Percentiles rank a stretch among this genome's conserved stretches.
Evolutionary conservation across 306 rosid genomes (phyloP).

Genomic region (Cucurbita argyrosperma): DNA sequence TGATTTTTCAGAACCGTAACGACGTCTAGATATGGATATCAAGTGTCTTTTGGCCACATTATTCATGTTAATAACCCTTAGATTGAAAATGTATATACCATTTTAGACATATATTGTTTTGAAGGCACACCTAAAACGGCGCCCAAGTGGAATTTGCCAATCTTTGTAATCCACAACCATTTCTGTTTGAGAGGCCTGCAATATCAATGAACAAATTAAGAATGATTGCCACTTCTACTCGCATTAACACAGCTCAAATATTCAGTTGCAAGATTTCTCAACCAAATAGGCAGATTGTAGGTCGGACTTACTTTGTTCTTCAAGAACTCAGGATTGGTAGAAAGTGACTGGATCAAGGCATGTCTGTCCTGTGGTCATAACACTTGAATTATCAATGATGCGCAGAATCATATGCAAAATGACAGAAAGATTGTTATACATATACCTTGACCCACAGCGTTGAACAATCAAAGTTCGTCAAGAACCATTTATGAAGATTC

Average conservation of each 20-base stretch:
- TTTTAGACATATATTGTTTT: constrained; percentile 2
- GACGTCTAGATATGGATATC: background rate
- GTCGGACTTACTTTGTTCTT: constrained; percentile 53
- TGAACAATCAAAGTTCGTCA: constrained; percentile 89
- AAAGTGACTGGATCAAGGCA: constrained; percentile 68
- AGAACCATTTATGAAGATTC: constrained; percentile 94
- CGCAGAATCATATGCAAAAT: background rate
- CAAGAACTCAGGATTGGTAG: constrained; percentile 80
- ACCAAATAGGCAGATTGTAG: background rate
- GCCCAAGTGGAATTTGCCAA: constrained; percentile 96
- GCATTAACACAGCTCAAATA: background rate
- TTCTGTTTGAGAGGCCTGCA: constrained; percentile 68
- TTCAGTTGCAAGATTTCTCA: background rate
- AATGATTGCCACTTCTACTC: background rate
- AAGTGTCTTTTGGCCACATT: background rate
- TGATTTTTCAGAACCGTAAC: background rate
- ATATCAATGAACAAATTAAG: constrained; percentile 8
- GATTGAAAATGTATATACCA: background rate
- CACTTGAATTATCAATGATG: background rate
- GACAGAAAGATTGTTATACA: constrained; percentile 8
- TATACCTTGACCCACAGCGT: constrained; percentile 86
- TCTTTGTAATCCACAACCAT: constrained; percentile 84
- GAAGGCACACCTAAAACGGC: constrained; percentile 71
- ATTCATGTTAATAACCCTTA: background rate
- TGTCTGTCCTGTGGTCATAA: constrained; percentile 54